Percentiles rank a stretch among this genome's conserved stretches.
These are phyloP conservation scores for Tulasnella sp. DNA, from an alignment of 768 basidiomycete species.

Conservation along the genomic window DNA sequence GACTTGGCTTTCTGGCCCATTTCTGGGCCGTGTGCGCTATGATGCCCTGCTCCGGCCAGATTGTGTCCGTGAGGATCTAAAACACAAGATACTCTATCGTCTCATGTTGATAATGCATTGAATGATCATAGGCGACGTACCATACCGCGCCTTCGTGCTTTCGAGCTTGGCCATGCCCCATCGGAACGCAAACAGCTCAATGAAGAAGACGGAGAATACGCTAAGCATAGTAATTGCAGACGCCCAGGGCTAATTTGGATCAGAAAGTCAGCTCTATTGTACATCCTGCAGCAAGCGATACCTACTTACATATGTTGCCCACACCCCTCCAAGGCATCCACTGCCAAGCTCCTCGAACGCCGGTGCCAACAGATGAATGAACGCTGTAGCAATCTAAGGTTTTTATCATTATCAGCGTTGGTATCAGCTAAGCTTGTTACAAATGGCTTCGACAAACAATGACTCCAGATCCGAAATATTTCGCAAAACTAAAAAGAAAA, in stretches of 20 bases:
- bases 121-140: neutral
- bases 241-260: slow-evolving; percentile 79
- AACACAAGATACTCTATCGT: too few relatives aligned
- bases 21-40: slow-evolving; percentile 16
- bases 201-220: slow-evolving; percentile 73
- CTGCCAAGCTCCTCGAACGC: slow-evolving; percentile 61
- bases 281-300: too few relatives aligned
- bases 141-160: slow-evolving; percentile 29
- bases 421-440: neutral
- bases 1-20: slow-evolving; percentile 2
- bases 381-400: slow-evolving; percentile 73
- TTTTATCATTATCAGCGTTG: neutral
- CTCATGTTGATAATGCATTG: too few relatives aligned
- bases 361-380: slow-evolving; percentile 72
- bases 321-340: slow-evolving; percentile 56
- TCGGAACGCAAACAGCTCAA: slow-evolving; percentile 80
- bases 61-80: slow-evolving; percentile 42
- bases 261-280: too few relatives aligned
- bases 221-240: slow-evolving; percentile 71
- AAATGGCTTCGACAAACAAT: slow-evolving; percentile 42
- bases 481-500: slow-evolving; percentile 49
- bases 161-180: slow-evolving; percentile 68
- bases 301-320: slow-evolving; percentile 62
- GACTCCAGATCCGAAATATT: slow-evolving; percentile 85
- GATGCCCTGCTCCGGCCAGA: slow-evolving; percentile 37